phyloP scores from a whole-genome alignment of 2,329 filamentous ascomycete genomes.

The Clarireedia sp. region DNA sequence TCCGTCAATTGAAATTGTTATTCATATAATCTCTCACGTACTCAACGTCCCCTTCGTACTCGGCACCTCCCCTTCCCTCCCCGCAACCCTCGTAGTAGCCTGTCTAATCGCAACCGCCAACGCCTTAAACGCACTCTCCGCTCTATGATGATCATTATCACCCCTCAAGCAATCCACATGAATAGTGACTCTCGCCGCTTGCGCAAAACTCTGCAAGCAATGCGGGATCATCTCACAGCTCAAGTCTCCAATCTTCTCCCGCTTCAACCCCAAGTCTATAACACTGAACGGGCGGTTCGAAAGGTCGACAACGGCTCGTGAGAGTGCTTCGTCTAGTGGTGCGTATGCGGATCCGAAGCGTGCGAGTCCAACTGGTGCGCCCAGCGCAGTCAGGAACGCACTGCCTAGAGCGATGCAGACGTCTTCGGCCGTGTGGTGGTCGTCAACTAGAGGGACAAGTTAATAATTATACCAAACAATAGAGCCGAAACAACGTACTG shows the following conservation, averaged over 20 bases:
- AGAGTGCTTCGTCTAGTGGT: conserved; percentile 90
- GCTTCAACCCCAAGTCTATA: conserved; percentile 72
- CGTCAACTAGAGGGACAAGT: conserved; percentile 61
- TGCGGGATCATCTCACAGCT: conserved; percentile 97
- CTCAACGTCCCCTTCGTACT: conserved; percentile 91
- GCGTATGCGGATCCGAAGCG: conserved; percentile 89
- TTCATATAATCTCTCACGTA: conserved; percentile 34
- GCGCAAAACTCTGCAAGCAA: conserved; percentile 88
- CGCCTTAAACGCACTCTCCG: conserved; percentile 96
- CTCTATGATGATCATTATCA: conserved; percentile 90
- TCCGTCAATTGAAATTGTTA: neutral
- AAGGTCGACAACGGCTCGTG: conserved; percentile 87
- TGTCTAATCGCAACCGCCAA: conserved; percentile 75
- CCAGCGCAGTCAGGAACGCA: conserved; percentile 75
- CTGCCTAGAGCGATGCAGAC: conserved; percentile 83
- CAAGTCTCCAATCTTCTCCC: conserved; percentile 90
- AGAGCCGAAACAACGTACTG: conserved; percentile 49
- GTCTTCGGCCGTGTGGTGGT: conserved; percentile 97
- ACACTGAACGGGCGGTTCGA: conserved; percentile 86
- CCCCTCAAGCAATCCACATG: conserved; percentile 90
- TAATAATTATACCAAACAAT: conserved; percentile 6
- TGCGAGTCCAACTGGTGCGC: conserved; percentile 69
- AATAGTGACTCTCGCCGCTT: conserved; percentile 82
- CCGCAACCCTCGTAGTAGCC: conserved; percentile 67
- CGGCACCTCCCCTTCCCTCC: conserved; percentile 83